Base-by-base conservation (phyloP, 306 rosid species). In the Rosa multiflora region DNA sequence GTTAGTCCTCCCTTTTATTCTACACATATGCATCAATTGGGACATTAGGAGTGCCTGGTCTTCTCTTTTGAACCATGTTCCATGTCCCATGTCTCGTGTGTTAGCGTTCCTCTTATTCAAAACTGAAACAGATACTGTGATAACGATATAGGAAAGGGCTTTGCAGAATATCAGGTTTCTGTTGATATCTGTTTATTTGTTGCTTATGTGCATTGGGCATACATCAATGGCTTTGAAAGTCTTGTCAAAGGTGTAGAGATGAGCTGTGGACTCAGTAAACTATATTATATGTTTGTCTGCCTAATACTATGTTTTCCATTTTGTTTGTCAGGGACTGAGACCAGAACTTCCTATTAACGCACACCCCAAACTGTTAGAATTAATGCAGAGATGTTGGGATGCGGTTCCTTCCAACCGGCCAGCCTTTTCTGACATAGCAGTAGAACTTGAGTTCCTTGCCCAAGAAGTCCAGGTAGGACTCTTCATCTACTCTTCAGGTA, bases 331-430 rank as follows among this genome's bases (percentile, higher is more conserved):
- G 99, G 99, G 99, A 74, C 79, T 93, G 78, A 90, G 99, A 39
- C 99, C 98, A 17, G 97, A 91, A 74, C 90, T 96, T 83, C 99
- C 99, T 5, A 85, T 73, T 69, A 59, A 90, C 26, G 91, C 91
- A 59, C 94, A 93, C 80, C 97, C 96, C 20, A 91, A 88, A 79
- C 82, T 96, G 53, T 62, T 89, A 80, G 93, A 90, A 70, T 72
- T 96, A 79, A 96, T 96, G 99, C 93, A 88, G 83, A 89, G 87
- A 84, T 96, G 97, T 82, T 96, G 99, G 99, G 97, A 91, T 85
- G 91, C 86, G 15, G 85, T 79, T 87, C 99, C 99, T 15, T 61
- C 76, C 76, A 81, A 79, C 46, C 92, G 99, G 48, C 99, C 99
- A 67, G 75, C 90, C 70, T 96, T 96, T 82, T 58, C 84, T 5